A percentile compares a stretch with the other conserved stretches of the same genome.
These are phyloP conservation scores for Heterobasidion parviporum DNA, from an alignment of 1,284 basidiomycete species.

Conservation along the genomic window DNA sequence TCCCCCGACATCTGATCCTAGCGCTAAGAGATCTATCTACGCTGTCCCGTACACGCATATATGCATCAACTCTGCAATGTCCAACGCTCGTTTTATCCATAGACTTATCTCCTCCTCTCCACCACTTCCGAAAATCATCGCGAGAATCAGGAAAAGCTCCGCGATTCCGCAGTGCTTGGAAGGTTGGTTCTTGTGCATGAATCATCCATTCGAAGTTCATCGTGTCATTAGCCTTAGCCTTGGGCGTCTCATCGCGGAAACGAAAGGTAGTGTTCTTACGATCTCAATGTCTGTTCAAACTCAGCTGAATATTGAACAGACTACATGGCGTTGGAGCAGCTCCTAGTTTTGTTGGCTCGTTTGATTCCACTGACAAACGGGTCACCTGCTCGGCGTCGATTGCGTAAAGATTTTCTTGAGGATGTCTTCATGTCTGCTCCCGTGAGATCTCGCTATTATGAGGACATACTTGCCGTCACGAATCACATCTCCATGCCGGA, in stretches of 20 bases:
- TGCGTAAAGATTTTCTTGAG: slow-evolving; percentile 38
- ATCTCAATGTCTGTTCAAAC: background rate
- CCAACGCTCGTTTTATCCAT: background rate
- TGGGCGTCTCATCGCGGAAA: slow-evolving; percentile 21
- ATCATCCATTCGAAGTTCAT: background rate
- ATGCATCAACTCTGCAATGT: slow-evolving; percentile 4
- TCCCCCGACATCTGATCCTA: background rate
- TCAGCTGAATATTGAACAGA: slow-evolving; percentile 25
- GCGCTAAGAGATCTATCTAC: background rate
- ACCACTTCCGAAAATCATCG: slow-evolving; percentile 19
- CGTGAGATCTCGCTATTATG: slow-evolving; percentile 14
- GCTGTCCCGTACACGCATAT: slow-evolving; percentile 1
- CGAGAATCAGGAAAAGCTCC: slow-evolving; percentile 21
- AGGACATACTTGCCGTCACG: slow-evolving; percentile 33
- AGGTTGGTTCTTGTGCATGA: slow-evolving; percentile 13
- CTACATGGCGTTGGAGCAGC: slow-evolving; percentile 45
- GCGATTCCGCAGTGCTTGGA: slow-evolving; percentile 17
- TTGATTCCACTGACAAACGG: slow-evolving; percentile 39
- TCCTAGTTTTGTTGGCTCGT: slow-evolving; percentile 48
- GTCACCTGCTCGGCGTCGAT: slow-evolving; percentile 23
- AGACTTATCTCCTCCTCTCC: slow-evolving; percentile 24
- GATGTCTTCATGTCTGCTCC: slow-evolving; percentile 32
- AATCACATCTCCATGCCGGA: slow-evolving; percentile 31
- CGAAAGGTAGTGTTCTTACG: slow-evolving; percentile 17
- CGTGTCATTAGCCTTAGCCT: slow-evolving; percentile 16